Evolutionary conservation across 139 green algal species (phyloP), one percentile per base, ranked within the genome.

Genomic region (Picochlorum sp.): DNA sequence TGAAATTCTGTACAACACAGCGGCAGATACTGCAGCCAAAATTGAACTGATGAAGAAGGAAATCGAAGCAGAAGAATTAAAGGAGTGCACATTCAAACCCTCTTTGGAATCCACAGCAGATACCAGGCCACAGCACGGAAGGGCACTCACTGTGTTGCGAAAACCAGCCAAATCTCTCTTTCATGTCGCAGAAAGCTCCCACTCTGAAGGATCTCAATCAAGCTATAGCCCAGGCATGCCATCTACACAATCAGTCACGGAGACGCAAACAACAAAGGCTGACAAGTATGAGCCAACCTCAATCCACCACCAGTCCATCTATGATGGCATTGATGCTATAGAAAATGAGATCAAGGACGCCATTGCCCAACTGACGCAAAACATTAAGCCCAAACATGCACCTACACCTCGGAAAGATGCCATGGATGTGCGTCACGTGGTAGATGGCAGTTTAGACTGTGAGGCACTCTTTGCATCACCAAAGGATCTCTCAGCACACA

Each of bases 71-170:
- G 38, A 45, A 13, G 61, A 75, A 21, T 49, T 71, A 38, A 50
- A 66, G 58, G 62, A 72, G 51, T 85, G 78, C 64, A 68, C 67
- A 7, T 85, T 85, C 45, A 50, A 65, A 45, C 74, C 74, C 0
- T n/a, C 57, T 28, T 70, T 84, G 52, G 16, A 71, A 47, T 28
- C 56, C 34, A 41, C 34, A 9, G 34, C 34, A 41, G 34, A 41
- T 41, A 41, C 34, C 34, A 41, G 34, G 34, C 34, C 34, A 41
- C 34, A 41, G 34, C 34, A 41, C 8, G 34, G 34, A 41, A 41
- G 34, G 14, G 34, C 34, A 11, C 34, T 41, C 34, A 41, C 8
- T 41, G 34, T 13, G 8, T 4, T 41, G 8, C 34, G 34, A 11
- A 41, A 41, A 41, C 34, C 34, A 41, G 34, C 34, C 7, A 41